Evolutionary conservation across 495 filamentous ascomycete genomes (phyloP).

Genomic region (Penicillium odoratum): DNA sequence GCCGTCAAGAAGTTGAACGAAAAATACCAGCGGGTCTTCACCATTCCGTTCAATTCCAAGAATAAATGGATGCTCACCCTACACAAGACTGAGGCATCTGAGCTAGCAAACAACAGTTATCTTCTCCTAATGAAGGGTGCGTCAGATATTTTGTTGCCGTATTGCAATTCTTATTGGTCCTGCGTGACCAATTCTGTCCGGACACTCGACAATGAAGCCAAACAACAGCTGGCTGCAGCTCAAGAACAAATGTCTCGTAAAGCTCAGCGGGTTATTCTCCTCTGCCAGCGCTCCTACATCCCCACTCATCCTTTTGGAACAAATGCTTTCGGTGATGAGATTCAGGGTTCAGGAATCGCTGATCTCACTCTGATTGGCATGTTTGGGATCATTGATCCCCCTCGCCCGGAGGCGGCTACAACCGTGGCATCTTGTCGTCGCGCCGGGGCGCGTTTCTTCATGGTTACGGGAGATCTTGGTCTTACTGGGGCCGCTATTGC

Average conservation of each 20-base stretch:
- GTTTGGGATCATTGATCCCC: slow-evolving; percentile 63
- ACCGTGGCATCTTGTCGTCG: slow-evolving; percentile 52
- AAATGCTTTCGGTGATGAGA: slow-evolving; percentile 47
- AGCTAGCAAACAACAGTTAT: slow-evolving; percentile 7
- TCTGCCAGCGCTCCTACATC: slow-evolving; percentile 38
- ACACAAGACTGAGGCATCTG: slow-evolving; percentile 7
- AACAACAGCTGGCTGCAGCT: slow-evolving; percentile 32
- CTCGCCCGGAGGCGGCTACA: slow-evolving; percentile 59
- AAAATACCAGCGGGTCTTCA: slow-evolving; percentile 55
- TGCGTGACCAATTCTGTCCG: slow-evolving; percentile 31
- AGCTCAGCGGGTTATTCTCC: slow-evolving; percentile 53
- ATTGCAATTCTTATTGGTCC: slow-evolving; percentile 46
- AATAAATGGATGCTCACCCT: slow-evolving; percentile 62
- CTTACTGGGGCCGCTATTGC: slow-evolving; percentile 71
- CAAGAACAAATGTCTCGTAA: slow-evolving; percentile 45
- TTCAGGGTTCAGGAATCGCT: slow-evolving; percentile 33
- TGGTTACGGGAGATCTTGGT: slow-evolving; percentile 71
- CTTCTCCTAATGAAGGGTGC: slow-evolving; percentile 44
- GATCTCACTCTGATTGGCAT: slow-evolving; percentile 51
- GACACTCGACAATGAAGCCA: slow-evolving; percentile 34
- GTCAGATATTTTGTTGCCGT: slow-evolving; percentile 47
- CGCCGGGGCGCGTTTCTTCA: slow-evolving; percentile 61
- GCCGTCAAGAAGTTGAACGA: slow-evolving; percentile 41
- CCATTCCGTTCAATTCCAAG: slow-evolving; percentile 73
- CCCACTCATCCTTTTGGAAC: slow-evolving; percentile 26